Base-by-base conservation (phyloP, 306 rosid species). In the Prosopis cineraria region DNA sequence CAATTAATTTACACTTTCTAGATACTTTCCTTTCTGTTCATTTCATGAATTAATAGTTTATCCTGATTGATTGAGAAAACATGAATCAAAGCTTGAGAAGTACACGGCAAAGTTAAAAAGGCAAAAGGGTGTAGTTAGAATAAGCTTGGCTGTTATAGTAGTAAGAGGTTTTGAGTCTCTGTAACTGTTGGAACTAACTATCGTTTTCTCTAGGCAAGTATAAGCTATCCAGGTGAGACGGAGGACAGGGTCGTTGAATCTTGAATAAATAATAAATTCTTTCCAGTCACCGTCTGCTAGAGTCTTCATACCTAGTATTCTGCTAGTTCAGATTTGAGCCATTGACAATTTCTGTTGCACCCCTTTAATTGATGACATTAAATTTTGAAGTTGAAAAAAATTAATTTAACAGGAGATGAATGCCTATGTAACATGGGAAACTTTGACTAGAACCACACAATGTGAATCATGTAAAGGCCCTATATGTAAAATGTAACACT, bases 361-460 rank as follows among this genome's bases (percentile, higher is more conserved):
- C 43, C 24, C 13, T 31, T 62, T 62, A 24, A 62, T 17, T 17
- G 19, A 16, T 62, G 37, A 31, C 14, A 3, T 36, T 36, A 20
- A 31, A 48, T 11, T 64, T 65, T 36, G 70, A 37, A 65, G 70
- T 65, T 65, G 47, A 20, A 37, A n/a, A n/a, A n/a, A 37, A 37
- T 36, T 36, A 4, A 37, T 37, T 3, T 36, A 20, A 65, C 70
- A 73, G 45, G 25, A 36, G 76, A 82, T 55, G 52, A 77, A 78
- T 59, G 48, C 68, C 22, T 47, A 58, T 25, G 20, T 9, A 56
- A 48, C 82, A 27, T 31, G 82, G 25, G 53, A 72, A 72, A 76
- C 7, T 72, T 55, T 77, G 34, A 31, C 30, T 34, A n/a, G 53
- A 77, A 72, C 40, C 34, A 65, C 27, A 11, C 73, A 77, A 25